Conservation (phyloP, 345 rosid species). For the Melaleuca alternifolia region DNA sequence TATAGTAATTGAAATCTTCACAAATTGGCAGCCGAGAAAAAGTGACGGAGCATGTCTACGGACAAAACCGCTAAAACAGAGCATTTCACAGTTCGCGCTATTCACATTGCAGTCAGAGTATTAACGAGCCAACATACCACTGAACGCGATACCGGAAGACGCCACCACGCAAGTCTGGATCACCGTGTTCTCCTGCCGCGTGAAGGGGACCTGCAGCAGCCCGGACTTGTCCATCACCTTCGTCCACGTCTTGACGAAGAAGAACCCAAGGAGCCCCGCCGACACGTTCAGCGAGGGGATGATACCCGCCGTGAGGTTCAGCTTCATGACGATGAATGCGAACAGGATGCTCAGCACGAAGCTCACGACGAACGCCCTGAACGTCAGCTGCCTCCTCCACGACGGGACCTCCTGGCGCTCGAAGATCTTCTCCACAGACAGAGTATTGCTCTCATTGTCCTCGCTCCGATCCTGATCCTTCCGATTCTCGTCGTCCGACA, state of each 20-base stretch:
- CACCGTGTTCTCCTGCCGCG: slow-evolving; percentile 16
- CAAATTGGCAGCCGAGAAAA: neutral
- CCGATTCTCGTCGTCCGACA: neutral
- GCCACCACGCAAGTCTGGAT: slow-evolving; percentile 17
- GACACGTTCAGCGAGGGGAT: slow-evolving; percentile 8
- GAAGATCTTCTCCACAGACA: slow-evolving; percentile 8
- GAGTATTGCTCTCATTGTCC: neutral
- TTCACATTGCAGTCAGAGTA: neutral
- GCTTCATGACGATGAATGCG: slow-evolving; percentile 13
- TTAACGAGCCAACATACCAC: neutral
- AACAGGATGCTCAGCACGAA: slow-evolving; percentile 4
- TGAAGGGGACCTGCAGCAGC: slow-evolving; percentile 8
- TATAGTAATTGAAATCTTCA: neutral
- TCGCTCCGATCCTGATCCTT: neutral
- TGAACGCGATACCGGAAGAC: slow-evolving; percentile 9
- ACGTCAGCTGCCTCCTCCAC: slow-evolving; percentile 14
- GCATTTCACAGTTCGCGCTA: neutral
- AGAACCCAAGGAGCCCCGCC: slow-evolving; percentile 14
- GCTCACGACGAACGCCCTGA: slow-evolving; percentile 7
- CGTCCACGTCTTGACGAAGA: slow-evolving; percentile 11
- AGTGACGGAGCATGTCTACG: neutral
- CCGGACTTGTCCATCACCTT: neutral
- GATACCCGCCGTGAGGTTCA: slow-evolving; percentile 4
- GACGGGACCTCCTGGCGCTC: slow-evolving; percentile 2
- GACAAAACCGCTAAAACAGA: neutral